These are phyloP conservation scores for Knufia petricola DNA, from an alignment of 2,329 filamentous ascomycete genomes.

Conservation along the genomic window DNA sequence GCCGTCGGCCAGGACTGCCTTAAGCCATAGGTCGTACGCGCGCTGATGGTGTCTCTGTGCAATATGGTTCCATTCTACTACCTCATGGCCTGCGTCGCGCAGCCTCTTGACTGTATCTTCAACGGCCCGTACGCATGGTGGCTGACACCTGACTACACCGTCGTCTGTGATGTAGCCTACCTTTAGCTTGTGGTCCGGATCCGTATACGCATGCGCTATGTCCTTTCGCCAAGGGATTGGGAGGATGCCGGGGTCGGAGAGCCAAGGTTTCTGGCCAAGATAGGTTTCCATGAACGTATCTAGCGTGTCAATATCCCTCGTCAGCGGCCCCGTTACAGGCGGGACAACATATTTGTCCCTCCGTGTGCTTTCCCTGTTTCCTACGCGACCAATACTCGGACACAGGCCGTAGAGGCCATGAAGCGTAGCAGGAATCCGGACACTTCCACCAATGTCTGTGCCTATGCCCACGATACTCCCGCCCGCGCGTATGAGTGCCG, in stretches of 20 bases:
- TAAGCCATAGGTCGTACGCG: constrained; percentile 28
- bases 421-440: constrained; percentile 43
- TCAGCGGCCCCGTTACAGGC: constrained; percentile 45
- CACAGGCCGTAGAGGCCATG: constrained; percentile 40
- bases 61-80: constrained; percentile 28
- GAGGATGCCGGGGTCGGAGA: constrained; percentile 43
- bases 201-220: constrained; percentile 33
- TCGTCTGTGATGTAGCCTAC: constrained; percentile 46
- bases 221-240: constrained; percentile 47
- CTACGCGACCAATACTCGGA: constrained; percentile 26
- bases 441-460: constrained; percentile 47
- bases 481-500: constrained; percentile 40
- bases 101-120: constrained; percentile 43
- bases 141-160: constrained; percentile 46
- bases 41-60: constrained; percentile 20
- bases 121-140: constrained; percentile 43
- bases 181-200: constrained; percentile 33
- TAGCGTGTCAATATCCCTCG: constrained; percentile 41
- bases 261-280: constrained; percentile 41
- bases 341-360: constrained; percentile 31
- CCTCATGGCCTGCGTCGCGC: constrained; percentile 47
- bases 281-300: constrained; percentile 35
- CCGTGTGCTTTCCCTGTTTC: constrained; percentile 12
- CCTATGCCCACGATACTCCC: constrained; percentile 44
- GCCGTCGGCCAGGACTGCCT: constrained; percentile 28